These are phyloP conservation scores for Ustulina deusta DNA, from an alignment of 2,329 filamentous ascomycete species.

Conservation along the genomic window DNA sequence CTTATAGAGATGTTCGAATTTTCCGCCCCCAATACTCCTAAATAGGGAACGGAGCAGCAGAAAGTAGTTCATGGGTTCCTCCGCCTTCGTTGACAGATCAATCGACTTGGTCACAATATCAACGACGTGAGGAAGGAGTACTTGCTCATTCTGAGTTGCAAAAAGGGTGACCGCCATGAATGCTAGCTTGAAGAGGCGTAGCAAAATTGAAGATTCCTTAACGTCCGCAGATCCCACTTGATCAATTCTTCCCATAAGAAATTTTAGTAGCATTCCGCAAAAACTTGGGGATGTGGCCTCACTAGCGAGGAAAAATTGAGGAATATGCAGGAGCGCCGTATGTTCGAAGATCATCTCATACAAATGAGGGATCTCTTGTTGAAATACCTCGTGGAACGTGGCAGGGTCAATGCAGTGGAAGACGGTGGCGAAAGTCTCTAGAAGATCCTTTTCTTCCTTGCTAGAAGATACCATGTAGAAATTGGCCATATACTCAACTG, in stretches of 20 bases:
- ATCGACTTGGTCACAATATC: conserved; percentile 98
- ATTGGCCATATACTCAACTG: conserved; percentile 92
- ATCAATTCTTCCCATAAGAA: conserved; percentile 95
- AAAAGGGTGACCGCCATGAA: conserved; percentile 99
- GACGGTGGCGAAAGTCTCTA: conserved; percentile 97
- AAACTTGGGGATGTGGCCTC: conserved; percentile 98
- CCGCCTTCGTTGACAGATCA: conserved; percentile 91
- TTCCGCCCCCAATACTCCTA: conserved; percentile 93
- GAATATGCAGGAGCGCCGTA: conserved; percentile 90
- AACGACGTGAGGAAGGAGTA: conserved; percentile 93
- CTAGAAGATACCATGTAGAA: conserved; percentile 94
- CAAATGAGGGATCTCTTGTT: conserved; percentile 94
- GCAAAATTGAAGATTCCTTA: conserved; percentile 89
- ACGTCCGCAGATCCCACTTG: conserved; percentile 93
- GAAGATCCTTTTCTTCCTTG: conserved; percentile 95
- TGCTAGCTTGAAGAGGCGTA: conserved; percentile 95
- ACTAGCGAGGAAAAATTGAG: conserved; percentile 98
- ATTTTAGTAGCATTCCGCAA: conserved; percentile 96
- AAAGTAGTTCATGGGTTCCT: conserved; percentile 99
- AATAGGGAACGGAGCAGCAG: conserved; percentile 92
- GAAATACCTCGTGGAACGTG: conserved; percentile 98
- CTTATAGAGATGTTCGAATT: conserved; percentile 98
- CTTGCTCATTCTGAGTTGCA: conserved; percentile 92
- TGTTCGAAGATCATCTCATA: conserved; percentile 99
- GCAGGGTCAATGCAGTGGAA: conserved; percentile 99